These are phyloP conservation scores for Marasmius sp. DNA, from an alignment of 1,284 basidiomycete genomes.

Conservation along the genomic window DNA sequence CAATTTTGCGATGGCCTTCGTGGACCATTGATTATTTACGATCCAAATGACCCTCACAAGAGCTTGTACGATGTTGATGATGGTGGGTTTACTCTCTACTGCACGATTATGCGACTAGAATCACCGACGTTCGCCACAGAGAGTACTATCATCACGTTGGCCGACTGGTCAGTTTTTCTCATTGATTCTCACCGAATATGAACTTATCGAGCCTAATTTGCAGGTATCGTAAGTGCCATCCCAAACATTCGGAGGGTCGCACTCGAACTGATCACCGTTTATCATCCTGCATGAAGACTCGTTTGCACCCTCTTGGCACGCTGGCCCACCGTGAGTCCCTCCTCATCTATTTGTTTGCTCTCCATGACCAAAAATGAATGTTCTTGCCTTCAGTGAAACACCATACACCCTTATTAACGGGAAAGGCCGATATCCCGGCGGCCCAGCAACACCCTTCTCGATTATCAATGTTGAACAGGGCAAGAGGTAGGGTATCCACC, in stretches of 20 bases:
- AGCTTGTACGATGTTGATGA: constrained; percentile 14
- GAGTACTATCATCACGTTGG: constrained; percentile 11
- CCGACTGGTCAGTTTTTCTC: constrained; percentile 10
- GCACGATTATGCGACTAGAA: constrained; percentile 13
- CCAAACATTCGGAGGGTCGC: neutral
- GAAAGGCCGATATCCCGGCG: no score
- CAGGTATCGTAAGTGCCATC: neutral
- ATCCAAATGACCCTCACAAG: constrained; percentile 12
- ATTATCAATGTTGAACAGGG: neutral
- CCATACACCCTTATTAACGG: no score
- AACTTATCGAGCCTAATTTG: no score
- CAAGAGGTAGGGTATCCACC: neutral
- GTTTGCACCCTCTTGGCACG: neutral
- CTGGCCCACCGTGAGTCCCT: no score
- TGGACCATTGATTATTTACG: constrained; percentile 12
- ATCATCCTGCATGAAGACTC: neutral
- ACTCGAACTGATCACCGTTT: no score
- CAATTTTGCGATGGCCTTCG: constrained; percentile 17
- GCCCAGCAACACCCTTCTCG: no score
- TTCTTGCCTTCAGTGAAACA: no score
- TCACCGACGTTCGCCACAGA: neutral
- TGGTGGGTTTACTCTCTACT: neutral
- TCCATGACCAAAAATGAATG: no score
- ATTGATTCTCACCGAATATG: no score
- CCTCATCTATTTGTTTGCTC: no score